Percentiles rank a stretch among this genome's conserved stretches.
Evolutionary conservation across 495 filamentous ascomycete species (phyloP).

Genomic region (Achaetomiella virescens): DNA sequence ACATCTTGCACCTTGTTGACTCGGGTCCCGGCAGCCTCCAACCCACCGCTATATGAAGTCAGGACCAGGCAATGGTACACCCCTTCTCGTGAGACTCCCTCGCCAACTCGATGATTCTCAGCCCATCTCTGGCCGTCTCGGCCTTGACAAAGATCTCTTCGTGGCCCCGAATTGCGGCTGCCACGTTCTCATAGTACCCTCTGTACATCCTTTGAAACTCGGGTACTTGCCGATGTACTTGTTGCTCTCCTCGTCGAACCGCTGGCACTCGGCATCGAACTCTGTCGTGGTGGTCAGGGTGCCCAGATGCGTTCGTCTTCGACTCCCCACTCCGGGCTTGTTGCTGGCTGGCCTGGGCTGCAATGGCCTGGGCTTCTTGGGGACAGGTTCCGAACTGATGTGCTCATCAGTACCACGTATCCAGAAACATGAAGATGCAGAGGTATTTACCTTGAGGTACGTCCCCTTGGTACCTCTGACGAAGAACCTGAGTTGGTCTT

Average conservation of each 20-base stretch:
- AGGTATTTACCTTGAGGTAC: slow-evolving; percentile 48
- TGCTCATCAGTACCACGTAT: not conserved
- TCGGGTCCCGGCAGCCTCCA: not conserved
- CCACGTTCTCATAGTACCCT: slow-evolving; percentile 60
- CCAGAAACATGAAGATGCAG: not conserved
- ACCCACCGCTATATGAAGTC: too few relatives aligned
- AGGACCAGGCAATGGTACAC: slow-evolving; percentile 22
- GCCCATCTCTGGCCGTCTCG: slow-evolving; percentile 53
- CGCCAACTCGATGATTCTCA: slow-evolving; percentile 62
- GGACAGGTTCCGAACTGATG: slow-evolving; percentile 53
- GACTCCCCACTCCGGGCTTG: slow-evolving; percentile 43
- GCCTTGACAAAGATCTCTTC: slow-evolving; percentile 52
- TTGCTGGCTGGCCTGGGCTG: slow-evolving; percentile 40
- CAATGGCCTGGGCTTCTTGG: slow-evolving; percentile 62
- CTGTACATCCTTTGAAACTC: slow-evolving; percentile 46
- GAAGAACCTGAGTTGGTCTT: slow-evolving; percentile 60
- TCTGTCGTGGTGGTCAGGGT: slow-evolving; percentile 29
- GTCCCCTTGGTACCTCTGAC: slow-evolving; percentile 62
- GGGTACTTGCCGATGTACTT: slow-evolving; percentile 30
- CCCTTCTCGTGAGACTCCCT: slow-evolving; percentile 36
- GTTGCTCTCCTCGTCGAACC: slow-evolving; percentile 18
- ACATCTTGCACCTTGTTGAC: too few relatives aligned
- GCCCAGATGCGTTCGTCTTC: slow-evolving; percentile 41
- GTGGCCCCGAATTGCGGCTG: slow-evolving; percentile 34
- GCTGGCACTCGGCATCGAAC: slow-evolving; percentile 19